Evolutionary conservation across 352 stramenopile species (phyloP).

Genomic region (Pilasporangium apinafurcum): DNA sequence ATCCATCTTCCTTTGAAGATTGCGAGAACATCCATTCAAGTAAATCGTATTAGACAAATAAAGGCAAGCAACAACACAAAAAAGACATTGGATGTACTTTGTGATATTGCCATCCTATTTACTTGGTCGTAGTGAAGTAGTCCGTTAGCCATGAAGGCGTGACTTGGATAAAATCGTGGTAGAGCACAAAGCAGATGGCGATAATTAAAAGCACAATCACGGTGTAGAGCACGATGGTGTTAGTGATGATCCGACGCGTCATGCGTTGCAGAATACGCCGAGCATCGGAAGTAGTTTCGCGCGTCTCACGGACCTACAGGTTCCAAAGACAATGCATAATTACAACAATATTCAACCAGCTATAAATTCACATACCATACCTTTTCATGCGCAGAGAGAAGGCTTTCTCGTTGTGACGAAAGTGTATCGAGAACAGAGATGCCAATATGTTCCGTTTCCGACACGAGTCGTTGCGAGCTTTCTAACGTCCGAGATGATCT

Average conservation of each 20-base stretch:
- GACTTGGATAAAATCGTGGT: slow-evolving; percentile 74
- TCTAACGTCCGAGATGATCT: slow-evolving; percentile 62
- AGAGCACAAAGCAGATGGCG: slow-evolving; percentile 69
- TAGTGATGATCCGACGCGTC: slow-evolving; percentile 70
- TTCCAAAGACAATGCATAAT: background rate
- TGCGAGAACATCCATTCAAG: no score
- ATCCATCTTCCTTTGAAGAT: no score
- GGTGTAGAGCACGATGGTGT: slow-evolving; percentile 76
- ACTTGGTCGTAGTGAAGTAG: background rate
- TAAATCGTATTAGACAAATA: background rate
- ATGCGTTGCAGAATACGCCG: slow-evolving; percentile 66
- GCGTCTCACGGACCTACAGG: slow-evolving; percentile 71
- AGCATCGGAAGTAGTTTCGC: slow-evolving; percentile 57
- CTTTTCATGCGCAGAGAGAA: slow-evolving; percentile 67
- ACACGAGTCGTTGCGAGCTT: slow-evolving; percentile 57
- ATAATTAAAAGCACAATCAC: slow-evolving; percentile 62
- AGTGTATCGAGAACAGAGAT: slow-evolving; percentile 70
- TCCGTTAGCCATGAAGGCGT: background rate
- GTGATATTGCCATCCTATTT: background rate
- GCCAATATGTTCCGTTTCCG: slow-evolving; percentile 60
- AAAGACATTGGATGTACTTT: background rate
- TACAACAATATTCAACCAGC: background rate
- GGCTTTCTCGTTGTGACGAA: slow-evolving; percentile 57
- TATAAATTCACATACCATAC: slow-evolving; percentile 7
- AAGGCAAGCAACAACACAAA: no score